phyloP scores from a whole-genome alignment of 75 land plant genomes.

The Chamaecyparis obtusa region DNA sequence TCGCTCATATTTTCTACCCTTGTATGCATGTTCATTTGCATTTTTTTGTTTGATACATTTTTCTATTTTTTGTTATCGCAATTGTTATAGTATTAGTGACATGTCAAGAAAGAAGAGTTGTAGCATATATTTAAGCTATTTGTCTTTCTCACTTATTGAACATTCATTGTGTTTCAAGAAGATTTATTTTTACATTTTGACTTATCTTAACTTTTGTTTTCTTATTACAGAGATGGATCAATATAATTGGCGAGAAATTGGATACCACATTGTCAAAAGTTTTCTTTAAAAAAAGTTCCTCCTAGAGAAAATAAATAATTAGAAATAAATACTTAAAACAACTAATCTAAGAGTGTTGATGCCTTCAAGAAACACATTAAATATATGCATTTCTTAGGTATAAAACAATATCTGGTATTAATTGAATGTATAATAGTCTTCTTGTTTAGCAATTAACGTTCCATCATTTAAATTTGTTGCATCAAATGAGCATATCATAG shows the following conservation, averaged over 20 bases:
- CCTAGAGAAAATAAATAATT: background rate
- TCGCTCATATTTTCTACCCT: too few relatives aligned
- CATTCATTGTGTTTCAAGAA: background rate
- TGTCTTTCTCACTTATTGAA: background rate
- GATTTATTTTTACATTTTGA: background rate
- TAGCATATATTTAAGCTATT: background rate
- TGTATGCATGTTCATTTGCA: too few relatives aligned
- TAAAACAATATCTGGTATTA: background rate
- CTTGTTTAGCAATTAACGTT: background rate
- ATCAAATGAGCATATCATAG: background rate
- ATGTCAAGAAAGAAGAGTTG: background rate
- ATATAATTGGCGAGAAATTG: conserved; percentile 69
- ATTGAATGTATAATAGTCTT: background rate
- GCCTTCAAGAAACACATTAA: background rate
- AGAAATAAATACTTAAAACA: background rate
- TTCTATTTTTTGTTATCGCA: background rate
- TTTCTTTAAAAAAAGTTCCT: background rate
- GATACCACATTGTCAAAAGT: conserved; percentile 55
- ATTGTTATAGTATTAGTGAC: background rate
- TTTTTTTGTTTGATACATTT: background rate
- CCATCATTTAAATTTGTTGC: background rate
- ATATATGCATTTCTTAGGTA: background rate
- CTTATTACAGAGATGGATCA: conserved; percentile 67
- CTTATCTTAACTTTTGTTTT: background rate
- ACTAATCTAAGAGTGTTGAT: background rate